phyloP scores from a whole-genome alignment of 1,284 basidiomycete genomes.

The Trichosporon asahii region DNA sequence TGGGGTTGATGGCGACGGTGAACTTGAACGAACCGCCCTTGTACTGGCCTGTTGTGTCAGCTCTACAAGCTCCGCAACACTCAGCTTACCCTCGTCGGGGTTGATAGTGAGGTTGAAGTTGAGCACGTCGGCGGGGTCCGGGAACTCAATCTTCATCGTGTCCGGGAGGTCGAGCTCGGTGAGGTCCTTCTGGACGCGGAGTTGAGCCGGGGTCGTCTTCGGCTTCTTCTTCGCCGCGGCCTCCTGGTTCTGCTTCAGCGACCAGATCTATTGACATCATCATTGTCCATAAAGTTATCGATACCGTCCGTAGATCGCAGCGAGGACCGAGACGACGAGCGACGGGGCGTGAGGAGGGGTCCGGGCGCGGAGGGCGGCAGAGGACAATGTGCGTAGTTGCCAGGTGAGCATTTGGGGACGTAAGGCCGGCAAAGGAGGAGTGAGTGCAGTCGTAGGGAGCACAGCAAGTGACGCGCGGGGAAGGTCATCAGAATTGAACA shows the following conservation, averaged over 20 bases:
- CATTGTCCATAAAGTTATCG: too few relatives aligned
- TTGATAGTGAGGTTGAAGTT: constrained; percentile 94
- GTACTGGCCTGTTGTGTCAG: constrained; percentile 79
- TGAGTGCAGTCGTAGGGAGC: not conserved
- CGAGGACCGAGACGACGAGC: not conserved
- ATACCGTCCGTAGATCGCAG: too few relatives aligned
- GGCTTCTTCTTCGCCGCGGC: constrained; percentile 91
- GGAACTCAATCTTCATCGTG: constrained; percentile 93
- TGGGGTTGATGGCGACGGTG: constrained; percentile 91
- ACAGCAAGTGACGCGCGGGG: not conserved
- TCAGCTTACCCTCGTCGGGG: constrained; percentile 82
- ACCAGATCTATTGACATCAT: constrained; percentile 71
- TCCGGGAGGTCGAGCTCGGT: constrained; percentile 93
- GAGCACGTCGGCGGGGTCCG: constrained; percentile 86
- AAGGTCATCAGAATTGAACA: not conserved
- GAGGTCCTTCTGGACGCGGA: constrained; percentile 97
- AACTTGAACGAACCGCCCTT: constrained; percentile 90
- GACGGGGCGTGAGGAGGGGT: not conserved
- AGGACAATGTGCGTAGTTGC: not conserved
- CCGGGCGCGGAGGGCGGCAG: not conserved
- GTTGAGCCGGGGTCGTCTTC: constrained; percentile 94
- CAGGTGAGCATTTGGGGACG: not conserved
- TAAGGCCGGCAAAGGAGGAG: not conserved
- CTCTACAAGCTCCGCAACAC: not conserved
- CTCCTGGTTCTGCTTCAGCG: constrained; percentile 91